phyloP scores from a whole-genome alignment of 768 basidiomycete species.

The Pisolithus tinctorius region DNA sequence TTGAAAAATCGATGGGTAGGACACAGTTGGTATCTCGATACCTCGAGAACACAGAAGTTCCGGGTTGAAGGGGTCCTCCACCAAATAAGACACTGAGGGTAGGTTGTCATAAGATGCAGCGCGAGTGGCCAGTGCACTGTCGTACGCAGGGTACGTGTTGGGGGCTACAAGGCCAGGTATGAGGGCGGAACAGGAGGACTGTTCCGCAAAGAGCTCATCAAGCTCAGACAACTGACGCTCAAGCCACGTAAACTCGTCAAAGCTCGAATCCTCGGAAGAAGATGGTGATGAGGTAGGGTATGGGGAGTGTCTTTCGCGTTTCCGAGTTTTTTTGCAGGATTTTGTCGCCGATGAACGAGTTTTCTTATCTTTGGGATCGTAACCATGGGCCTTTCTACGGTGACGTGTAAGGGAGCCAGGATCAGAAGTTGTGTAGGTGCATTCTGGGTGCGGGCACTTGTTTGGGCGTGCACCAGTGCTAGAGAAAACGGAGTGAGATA shows the following conservation, averaged over 20 bases:
- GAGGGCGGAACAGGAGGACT: neutral
- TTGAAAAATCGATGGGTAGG: too few relatives aligned
- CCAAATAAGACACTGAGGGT: neutral
- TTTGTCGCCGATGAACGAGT: neutral
- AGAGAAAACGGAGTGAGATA: neutral
- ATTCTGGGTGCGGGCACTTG: slow-evolving; percentile 12
- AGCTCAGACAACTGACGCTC: neutral
- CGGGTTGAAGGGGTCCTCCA: neutral
- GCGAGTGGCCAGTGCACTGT: neutral
- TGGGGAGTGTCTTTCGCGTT: neutral
- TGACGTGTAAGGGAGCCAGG: slow-evolving; percentile 22
- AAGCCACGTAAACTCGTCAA: too few relatives aligned
- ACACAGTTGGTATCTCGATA: too few relatives aligned
- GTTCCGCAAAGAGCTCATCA: neutral
- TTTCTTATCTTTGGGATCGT: slow-evolving; percentile 11
- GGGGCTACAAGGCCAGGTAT: neutral
- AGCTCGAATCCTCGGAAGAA: neutral
- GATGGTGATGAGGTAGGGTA: neutral
- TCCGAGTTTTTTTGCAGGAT: neutral
- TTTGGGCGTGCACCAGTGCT: slow-evolving; percentile 18
- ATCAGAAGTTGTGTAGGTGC: slow-evolving; percentile 19
- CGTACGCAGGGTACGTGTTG: neutral
- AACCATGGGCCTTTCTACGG: slow-evolving; percentile 15
- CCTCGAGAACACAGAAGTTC: neutral
- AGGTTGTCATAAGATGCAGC: neutral